A percentile compares a stretch with the other conserved stretches of the same genome.
Evolutionary conservation across 441 rosid genomes (phyloP).

Genomic region (Geranium incanum): DNA sequence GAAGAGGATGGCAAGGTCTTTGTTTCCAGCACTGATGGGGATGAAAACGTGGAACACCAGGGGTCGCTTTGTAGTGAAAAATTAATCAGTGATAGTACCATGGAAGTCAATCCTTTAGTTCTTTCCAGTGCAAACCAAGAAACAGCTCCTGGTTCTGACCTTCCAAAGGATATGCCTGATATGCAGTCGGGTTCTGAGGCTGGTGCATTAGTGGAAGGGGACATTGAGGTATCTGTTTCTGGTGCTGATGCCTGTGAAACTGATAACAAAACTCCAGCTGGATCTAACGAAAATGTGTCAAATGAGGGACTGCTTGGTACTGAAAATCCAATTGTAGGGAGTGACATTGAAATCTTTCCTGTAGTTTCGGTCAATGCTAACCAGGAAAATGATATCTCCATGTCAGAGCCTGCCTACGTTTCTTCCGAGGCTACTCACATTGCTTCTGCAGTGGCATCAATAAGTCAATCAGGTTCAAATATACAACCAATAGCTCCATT

Average conservation of each 20-base stretch:
- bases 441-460: not conserved
- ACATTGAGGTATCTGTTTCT: not conserved
- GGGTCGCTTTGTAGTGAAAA: too few species aligned
- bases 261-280: constrained; percentile 3
- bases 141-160: not conserved
- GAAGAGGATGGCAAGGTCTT: not conserved
- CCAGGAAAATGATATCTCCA: not conserved
- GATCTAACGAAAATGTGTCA: not conserved
- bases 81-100: too few species aligned
- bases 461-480: not conserved
- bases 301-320: constrained; percentile 3
- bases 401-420: not conserved
- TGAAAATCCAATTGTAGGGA: not conserved
- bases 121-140: not conserved
- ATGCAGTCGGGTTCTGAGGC: not conserved
- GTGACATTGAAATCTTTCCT: not conserved
- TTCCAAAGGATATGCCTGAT: not conserved
- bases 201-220: not conserved
- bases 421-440: not conserved
- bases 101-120: too few species aligned
- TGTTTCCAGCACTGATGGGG: too few species aligned
- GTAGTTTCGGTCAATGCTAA: not conserved
- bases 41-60: too few species aligned
- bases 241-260: not conserved
- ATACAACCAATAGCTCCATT: not conserved